Base-by-base conservation (phyloP, 371 early-diverging fungal genomes). In the Mortierella sp. region DNA sequence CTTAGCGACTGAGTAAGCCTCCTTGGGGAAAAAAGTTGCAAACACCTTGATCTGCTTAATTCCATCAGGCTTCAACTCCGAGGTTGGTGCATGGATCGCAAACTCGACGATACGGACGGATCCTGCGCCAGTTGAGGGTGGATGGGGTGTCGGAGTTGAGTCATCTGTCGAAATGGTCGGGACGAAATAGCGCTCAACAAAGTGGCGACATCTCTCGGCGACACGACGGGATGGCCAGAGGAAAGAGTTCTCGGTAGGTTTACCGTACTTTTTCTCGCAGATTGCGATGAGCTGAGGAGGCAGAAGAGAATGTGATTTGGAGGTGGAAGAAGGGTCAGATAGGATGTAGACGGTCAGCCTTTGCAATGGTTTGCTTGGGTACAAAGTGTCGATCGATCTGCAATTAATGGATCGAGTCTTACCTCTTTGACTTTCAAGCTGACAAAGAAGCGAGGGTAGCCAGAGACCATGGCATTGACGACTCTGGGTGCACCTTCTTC, bases 401-500 rank as follows among this genome's bases (percentile, higher is more conserved):
- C 12, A 37, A 49, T 45, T 16, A 58, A 9, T 43, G 11, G 39
- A 18, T 22, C 20, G 43, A 39, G 24, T 3, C 10, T 81, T 86
- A 94, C 92, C 88, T 93, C 86, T 75, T 93, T 90, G 72, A 94
- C 90, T 40, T 84, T 73, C 14, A 89, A 89, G 77, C 88, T 88
- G 78, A 94, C 92, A 73, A 97, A 96, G 88, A 98, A 97, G 35
- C 98, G 94, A 24, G 98, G 98, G 83, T 98, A 98, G 3, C 98
- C 98, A 43, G 90, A 87, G 55, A 88, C 86, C 94, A 96, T 93
- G 66, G 86, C 87, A n/a, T 85, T 77, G 60, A 88, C 86, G n/a
- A 96, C 94, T 12, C 89, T 85, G 4, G 91, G 89, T 54, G 90
- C 89, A 16, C 92, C 96, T 86, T 96, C 96, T 81, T 98, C 98